These are phyloP conservation scores for Exophiala viscosa DNA, from an alignment of 2,329 filamentous ascomycete species.

Conservation along the genomic window DNA sequence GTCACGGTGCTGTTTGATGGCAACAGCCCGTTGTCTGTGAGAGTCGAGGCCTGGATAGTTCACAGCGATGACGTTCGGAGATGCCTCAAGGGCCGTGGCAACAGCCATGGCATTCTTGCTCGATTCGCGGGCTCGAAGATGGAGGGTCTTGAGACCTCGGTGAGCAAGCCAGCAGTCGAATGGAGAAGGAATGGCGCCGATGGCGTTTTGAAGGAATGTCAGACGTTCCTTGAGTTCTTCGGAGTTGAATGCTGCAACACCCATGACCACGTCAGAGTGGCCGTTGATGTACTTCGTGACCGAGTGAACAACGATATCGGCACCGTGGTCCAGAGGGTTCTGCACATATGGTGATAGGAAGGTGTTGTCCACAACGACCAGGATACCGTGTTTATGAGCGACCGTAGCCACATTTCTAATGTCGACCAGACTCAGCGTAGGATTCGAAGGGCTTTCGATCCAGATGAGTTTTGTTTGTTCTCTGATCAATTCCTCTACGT, in stretches of 20 bases:
- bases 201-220: constrained; percentile 92
- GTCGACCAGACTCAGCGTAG: constrained; percentile 87
- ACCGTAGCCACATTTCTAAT: constrained; percentile 78
- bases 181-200: constrained; percentile 86
- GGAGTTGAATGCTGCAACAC: constrained; percentile 90
- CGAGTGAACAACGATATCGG: constrained; percentile 93
- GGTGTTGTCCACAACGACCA: constrained; percentile 99
- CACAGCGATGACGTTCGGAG: constrained; percentile 77
- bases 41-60: constrained; percentile 92
- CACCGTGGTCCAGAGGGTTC: constrained; percentile 90
- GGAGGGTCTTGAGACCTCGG: constrained; percentile 92
- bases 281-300: constrained; percentile 99
- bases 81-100: constrained; percentile 71
- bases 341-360: constrained; percentile 96
- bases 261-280: constrained; percentile 95
- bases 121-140: constrained; percentile 84
- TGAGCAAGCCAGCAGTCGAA: constrained; percentile 99
- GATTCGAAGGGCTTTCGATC: constrained; percentile 96
- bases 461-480: constrained; percentile 86
- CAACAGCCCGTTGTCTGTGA: constrained; percentile 81
- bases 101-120: constrained; percentile 75
- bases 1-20: constrained; percentile 84
- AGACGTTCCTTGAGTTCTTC: constrained; percentile 72
- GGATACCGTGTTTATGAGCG: constrained; percentile 82
- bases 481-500: constrained; percentile 79